These are phyloP conservation scores for Wickerhamomyces pijperi DNA, from an alignment of 805 yeast genomes.

Conservation along the genomic window DNA sequence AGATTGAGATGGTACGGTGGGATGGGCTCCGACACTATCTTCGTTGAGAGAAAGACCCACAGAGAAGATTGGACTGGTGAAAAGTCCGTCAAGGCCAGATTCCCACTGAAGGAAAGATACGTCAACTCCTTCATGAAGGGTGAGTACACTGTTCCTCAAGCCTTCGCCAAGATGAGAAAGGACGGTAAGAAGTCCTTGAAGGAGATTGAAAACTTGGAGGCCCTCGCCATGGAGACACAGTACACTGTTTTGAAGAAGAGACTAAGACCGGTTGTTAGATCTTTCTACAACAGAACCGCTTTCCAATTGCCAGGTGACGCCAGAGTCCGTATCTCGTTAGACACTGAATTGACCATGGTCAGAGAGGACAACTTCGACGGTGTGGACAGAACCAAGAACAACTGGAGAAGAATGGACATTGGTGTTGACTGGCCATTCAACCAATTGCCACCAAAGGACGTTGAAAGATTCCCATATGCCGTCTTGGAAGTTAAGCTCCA, in stretches of 20 bases:
- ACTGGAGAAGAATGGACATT: conserved; percentile 98
- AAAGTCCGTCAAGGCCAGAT: conserved; percentile 96
- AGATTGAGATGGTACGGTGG: conserved; percentile 99
- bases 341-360: conserved; percentile 93
- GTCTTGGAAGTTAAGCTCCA: conserved; percentile 94
- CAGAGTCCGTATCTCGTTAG: conserved; percentile 94
- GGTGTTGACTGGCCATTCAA: conserved; percentile 94
- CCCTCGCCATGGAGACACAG: conserved; percentile 87
- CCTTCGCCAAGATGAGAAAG: conserved; percentile 82
- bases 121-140: conserved; percentile 81
- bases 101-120: conserved; percentile 82
- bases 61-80: conserved; percentile 99
- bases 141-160: conserved; percentile 75
- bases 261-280: conserved; percentile 88
- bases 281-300: conserved; percentile 96
- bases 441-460: conserved; percentile 75
- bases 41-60: conserved; percentile 95
- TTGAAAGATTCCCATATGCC: conserved; percentile 93
- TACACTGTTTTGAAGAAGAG: conserved; percentile 76
- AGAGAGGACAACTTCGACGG: conserved; percentile 98
- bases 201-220: conserved; percentile 87
- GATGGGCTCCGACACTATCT: conserved; percentile 83
- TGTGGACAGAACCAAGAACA: conserved; percentile 73
- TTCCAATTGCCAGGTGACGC: conserved; percentile 99
- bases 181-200: conserved; percentile 81